phyloP scores from a whole-genome alignment of 2,329 filamentous ascomycete genomes.

The Colletotrichum sp. region DNA sequence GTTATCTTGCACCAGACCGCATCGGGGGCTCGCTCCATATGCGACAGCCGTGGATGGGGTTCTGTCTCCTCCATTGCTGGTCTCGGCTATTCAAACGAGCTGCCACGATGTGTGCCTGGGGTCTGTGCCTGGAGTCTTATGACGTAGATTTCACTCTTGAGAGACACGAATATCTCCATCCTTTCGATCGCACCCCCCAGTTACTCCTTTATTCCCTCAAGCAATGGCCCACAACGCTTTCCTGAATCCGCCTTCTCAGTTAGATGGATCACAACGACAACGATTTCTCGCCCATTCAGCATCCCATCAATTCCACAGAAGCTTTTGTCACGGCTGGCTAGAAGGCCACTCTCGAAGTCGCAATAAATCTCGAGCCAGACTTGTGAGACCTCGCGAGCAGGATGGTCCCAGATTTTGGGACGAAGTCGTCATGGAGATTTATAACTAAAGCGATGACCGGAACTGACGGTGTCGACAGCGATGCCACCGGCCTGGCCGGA shows the following conservation, averaged over 20 bases:
- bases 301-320: neutral
- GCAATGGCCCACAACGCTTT: neutral
- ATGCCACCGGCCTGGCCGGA: too few relatives aligned
- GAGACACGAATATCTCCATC: neutral
- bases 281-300: neutral
- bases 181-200: too few relatives aligned
- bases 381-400: neutral
- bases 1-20: neutral
- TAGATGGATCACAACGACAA: neutral
- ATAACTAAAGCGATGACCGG: neutral
- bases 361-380: neutral
- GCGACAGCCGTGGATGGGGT: neutral
- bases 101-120: neutral
- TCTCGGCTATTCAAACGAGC: neutral
- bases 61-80: neutral
- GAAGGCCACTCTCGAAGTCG: neutral
- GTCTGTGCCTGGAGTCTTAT: neutral
- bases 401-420: neutral
- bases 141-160: neutral
- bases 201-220: too few relatives aligned
- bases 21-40: neutral
- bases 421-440: neutral
- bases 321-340: neutral
- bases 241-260: neutral
- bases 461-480: neutral